A percentile compares a stretch with the other conserved stretches of the same genome.
Evolutionary conservation across 1,284 basidiomycete genomes (phyloP).

Genomic region (Thecaphora thlaspeos): DNA sequence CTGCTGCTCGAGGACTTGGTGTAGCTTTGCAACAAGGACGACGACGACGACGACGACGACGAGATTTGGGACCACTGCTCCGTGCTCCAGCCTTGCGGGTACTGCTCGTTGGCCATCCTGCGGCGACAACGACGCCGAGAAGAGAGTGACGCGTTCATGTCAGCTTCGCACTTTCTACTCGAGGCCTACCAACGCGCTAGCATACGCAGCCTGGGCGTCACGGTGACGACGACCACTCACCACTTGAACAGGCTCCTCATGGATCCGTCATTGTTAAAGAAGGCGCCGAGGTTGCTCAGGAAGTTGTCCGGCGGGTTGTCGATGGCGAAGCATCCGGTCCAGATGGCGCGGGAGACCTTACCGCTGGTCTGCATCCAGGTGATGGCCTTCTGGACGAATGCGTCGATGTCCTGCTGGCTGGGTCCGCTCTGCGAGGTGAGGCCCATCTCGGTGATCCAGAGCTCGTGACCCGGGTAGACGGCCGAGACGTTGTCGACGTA

Average conservation of each 20-base stretch:
- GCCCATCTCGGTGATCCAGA: constrained; percentile 57
- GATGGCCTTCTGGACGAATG: constrained; percentile 37
- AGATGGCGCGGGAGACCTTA: constrained; percentile 48
- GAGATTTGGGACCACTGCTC: neutral
- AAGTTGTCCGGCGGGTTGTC: constrained; percentile 45
- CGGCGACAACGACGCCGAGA: no score
- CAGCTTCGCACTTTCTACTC: no score
- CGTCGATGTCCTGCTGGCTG: constrained; percentile 24
- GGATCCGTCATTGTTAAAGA: constrained; percentile 39
- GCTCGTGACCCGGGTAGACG: constrained; percentile 9
- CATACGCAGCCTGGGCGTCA: no score
- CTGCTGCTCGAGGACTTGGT: no score
- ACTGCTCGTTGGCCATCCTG: neutral
- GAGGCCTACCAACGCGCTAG: no score
- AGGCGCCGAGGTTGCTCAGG: constrained; percentile 40
- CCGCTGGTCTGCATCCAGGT: constrained; percentile 31
- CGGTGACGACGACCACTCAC: neutral
- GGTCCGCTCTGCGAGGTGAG: constrained; percentile 34
- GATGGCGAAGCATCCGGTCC: constrained; percentile 48
- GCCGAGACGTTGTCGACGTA: constrained; percentile 31
- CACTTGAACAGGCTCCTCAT: constrained; percentile 21
- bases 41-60: no score
- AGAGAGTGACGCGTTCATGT: no score
- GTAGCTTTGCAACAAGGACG: no score
- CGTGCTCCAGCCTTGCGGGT: neutral